Conservation (phyloP, 345 rosid species). For the Linum trigynum region DNA sequence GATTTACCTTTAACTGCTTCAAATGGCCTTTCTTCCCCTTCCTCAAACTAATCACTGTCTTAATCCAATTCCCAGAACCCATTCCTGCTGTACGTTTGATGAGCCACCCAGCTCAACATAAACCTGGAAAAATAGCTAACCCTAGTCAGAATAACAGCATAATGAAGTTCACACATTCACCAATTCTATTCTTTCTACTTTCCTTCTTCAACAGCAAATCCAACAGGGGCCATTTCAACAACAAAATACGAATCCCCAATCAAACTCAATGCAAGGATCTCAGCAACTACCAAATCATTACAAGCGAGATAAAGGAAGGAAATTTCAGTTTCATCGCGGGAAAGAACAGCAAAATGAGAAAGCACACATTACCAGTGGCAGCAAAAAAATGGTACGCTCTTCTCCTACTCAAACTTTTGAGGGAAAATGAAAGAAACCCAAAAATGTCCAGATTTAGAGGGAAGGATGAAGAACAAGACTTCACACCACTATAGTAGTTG, state of each 20-base stretch:
- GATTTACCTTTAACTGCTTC: constrained; percentile 41
- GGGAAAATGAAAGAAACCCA: constrained; percentile 17
- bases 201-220: too few relatives aligned
- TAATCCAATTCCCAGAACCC: constrained; percentile 83
- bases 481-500: constrained; percentile 5
- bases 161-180: too few relatives aligned
- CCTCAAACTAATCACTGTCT: constrained; percentile 59
- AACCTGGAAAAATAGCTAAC: constrained; percentile 17
- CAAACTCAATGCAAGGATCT: background rate
- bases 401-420: constrained; percentile 3
- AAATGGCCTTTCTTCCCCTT: constrained; percentile 38
- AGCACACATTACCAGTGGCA: constrained; percentile 2
- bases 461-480: constrained; percentile 5
- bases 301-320: too few relatives aligned
- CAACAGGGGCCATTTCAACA: too few relatives aligned
- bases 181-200: too few relatives aligned
- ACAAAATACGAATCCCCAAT: too few relatives aligned
- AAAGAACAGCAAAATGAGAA: too few relatives aligned
- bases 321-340: too few relatives aligned
- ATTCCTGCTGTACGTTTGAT: constrained; percentile 21
- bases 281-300: background rate
- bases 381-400: constrained; percentile 5
- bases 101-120: constrained; percentile 12
- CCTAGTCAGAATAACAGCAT: too few relatives aligned
- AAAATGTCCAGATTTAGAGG: constrained; percentile 17